phyloP scores from a whole-genome alignment of 1,139 yeast species.

The Debaryomyces nepalensis region DNA sequence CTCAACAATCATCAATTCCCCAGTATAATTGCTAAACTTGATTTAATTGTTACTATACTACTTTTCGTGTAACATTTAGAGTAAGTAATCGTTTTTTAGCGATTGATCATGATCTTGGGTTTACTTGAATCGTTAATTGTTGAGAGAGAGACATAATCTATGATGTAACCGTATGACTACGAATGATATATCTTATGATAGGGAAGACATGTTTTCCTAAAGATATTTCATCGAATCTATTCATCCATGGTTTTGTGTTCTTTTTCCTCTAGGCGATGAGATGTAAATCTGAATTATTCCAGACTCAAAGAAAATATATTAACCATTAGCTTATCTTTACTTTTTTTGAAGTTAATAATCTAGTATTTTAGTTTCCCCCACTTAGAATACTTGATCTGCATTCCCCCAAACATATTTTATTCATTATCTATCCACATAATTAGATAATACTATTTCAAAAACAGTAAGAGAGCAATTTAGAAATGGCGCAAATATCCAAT shows the following conservation, averaged over 20 bases:
- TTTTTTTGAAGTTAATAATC: slow-evolving; percentile 10
- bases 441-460: slow-evolving; percentile 7
- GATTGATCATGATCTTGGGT: background rate
- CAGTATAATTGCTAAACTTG: slow-evolving; percentile 24
- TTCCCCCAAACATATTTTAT: slow-evolving; percentile 11
- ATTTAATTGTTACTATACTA: slow-evolving; percentile 15
- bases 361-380: slow-evolving; percentile 23
- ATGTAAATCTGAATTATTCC: slow-evolving; percentile 8
- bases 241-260: slow-evolving; percentile 10
- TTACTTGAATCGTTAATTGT: slow-evolving; percentile 16
- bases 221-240: slow-evolving; percentile 8
- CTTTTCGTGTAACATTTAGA: slow-evolving; percentile 13
- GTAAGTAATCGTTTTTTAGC: slow-evolving; percentile 14
- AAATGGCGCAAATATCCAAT: slow-evolving; percentile 46
- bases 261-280: slow-evolving; percentile 4
- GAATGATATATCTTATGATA: too few species aligned
- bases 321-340: slow-evolving; percentile 11
- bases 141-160: slow-evolving; percentile 23
- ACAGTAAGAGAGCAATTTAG: slow-evolving; percentile 12
- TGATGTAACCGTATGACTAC: too few species aligned
- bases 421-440: slow-evolving; percentile 7
- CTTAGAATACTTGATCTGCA: slow-evolving; percentile 18
- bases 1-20: slow-evolving; percentile 33
- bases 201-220: too few species aligned
- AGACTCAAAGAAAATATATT: background rate